Percentiles rank a stretch among this genome's conserved stretches.
These are phyloP conservation scores for Cutaneotrichosporon cutaneum DNA, from an alignment of 1,284 basidiomycete genomes.

Conservation along the genomic window DNA sequence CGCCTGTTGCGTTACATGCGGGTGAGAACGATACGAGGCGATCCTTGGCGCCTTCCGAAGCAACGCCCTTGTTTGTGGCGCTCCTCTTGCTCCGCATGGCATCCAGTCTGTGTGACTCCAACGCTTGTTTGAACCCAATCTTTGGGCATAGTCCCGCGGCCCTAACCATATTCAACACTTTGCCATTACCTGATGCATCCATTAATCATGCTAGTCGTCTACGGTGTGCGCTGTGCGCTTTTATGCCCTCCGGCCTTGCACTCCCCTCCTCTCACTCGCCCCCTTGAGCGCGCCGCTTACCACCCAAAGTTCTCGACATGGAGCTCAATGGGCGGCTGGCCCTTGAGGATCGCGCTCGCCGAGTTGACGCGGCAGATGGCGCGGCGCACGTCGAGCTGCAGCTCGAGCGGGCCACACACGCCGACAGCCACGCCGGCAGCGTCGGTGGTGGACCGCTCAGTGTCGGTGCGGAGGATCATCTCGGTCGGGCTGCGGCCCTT, in stretches of 20 bases:
- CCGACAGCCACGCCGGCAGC: conserved; percentile 20
- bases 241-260: too few relatives aligned
- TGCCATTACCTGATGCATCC: too few relatives aligned
- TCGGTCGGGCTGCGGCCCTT: conserved; percentile 20
- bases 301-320: conserved; percentile 38
- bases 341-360: conserved; percentile 22
- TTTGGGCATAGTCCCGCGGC: too few relatives aligned
- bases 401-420: conserved; percentile 34
- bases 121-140: too few relatives aligned
- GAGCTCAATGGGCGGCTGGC: conserved; percentile 32
- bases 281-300: conserved; percentile 18
- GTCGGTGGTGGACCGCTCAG: conserved; percentile 6
- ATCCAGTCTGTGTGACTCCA: too few relatives aligned
- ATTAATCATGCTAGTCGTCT: too few relatives aligned
- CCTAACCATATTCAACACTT: too few relatives aligned
- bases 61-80: too few relatives aligned
- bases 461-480: conserved; percentile 18
- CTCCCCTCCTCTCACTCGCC: neutral
- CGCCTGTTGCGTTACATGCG: neutral
- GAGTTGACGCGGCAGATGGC: conserved; percentile 30
- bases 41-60: too few relatives aligned
- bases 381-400: conserved; percentile 26
- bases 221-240: too few relatives aligned
- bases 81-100: too few relatives aligned
- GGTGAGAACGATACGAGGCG: too few relatives aligned